Percentiles rank a stretch among this genome's conserved stretches.
Evolutionary conservation across 140 eudicot genomes (phyloP).

Genomic region (Flaveria floridana): DNA sequence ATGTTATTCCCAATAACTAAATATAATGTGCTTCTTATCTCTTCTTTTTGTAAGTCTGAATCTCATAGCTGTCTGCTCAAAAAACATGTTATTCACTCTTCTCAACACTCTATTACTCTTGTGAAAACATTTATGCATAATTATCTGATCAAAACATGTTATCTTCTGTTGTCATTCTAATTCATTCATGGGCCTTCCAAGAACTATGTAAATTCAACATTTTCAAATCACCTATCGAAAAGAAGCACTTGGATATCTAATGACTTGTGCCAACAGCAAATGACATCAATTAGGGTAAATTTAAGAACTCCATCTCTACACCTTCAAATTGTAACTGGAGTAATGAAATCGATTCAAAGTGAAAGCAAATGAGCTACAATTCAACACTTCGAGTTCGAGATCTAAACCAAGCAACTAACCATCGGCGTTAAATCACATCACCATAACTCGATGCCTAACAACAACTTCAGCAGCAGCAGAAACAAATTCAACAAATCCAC

Average conservation of each 20-base stretch:
- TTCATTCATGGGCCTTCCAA: constrained; percentile 1
- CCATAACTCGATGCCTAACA: background rate
- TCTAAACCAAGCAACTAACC: constrained; percentile 23
- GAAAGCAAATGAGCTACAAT: background rate
- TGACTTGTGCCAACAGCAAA: constrained; percentile 6
- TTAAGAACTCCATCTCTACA: constrained; percentile 13
- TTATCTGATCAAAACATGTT: background rate
- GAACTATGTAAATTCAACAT: background rate
- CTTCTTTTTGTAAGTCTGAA: constrained; percentile 17
- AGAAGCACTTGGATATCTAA: background rate
- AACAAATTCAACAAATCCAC: background rate
- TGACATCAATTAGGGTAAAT: constrained; percentile 21
- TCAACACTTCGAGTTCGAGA: constrained; percentile 21
- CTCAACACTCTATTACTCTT: too few relatives aligned
- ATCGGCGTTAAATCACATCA: background rate
- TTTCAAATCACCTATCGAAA: background rate
- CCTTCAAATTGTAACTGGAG: constrained; percentile 16
- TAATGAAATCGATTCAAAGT: constrained; percentile 2
- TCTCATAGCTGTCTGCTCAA: background rate
- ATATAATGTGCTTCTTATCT: background rate
- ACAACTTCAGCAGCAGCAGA: constrained; percentile 23
- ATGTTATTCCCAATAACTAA: background rate
- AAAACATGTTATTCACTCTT: too few relatives aligned
- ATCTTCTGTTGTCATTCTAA: constrained; percentile 4
- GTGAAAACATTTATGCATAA: too few relatives aligned